Conservation (phyloP, 202 grass and related monocot species). For the Carex arenaria region DNA sequence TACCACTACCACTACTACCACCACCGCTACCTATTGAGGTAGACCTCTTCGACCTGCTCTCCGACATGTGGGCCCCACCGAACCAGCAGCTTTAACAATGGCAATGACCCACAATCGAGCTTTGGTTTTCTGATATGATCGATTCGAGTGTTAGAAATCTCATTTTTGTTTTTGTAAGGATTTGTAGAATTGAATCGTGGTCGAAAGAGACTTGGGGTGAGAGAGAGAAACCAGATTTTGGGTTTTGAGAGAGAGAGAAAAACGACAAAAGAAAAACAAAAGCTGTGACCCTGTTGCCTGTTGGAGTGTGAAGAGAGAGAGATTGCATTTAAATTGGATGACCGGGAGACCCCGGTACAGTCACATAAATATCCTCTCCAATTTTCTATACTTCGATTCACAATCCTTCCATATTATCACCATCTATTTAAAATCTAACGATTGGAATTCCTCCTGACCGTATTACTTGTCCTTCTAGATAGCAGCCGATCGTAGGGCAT, state of each 20-base stretch:
- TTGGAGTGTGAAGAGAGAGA: neutral
- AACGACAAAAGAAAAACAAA: slow-evolving; percentile 18
- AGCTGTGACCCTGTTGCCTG: neutral
- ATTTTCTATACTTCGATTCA: neutral
- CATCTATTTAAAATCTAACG: neutral
- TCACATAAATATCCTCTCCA: neutral
- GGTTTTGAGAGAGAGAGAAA: slow-evolving; percentile 14
- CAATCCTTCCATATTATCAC: neutral
- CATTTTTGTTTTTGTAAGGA: neutral
- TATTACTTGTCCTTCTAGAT: neutral
- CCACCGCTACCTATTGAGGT: neutral
- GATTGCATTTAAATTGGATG: slow-evolving; percentile 15
- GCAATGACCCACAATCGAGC: neutral
- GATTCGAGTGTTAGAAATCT: neutral
- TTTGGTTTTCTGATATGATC: neutral
- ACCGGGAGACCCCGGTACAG: neutral
- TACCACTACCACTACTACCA: neutral
- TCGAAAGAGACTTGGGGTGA: neutral
- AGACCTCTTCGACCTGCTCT: slow-evolving; percentile 5
- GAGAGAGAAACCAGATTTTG: neutral
- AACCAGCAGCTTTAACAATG: neutral
- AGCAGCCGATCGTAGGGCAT: neutral
- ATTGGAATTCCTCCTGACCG: accelerated
- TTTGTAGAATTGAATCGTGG: neutral
- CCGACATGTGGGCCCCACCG: neutral